Percentiles rank a stretch among this genome's conserved stretches.
Evolutionary conservation across 768 basidiomycete genomes (phyloP).

Genomic region (Pleurotus cornucopiae): DNA sequence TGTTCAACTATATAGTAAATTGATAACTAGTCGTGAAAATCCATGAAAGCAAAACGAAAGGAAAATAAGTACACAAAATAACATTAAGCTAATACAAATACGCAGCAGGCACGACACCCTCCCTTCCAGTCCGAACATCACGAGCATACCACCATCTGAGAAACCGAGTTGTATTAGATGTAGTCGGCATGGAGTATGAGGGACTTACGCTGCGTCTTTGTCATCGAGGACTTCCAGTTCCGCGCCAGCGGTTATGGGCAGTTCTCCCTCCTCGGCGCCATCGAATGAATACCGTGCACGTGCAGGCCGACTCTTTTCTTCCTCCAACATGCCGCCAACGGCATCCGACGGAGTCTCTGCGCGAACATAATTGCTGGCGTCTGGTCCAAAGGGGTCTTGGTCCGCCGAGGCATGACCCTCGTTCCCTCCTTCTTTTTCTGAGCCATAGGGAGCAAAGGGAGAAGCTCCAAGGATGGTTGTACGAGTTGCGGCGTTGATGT

Average conservation of each 20-base stretch:
- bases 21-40: not conserved
- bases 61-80: conserved; percentile 8
- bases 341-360: conserved; percentile 81
- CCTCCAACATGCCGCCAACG: conserved; percentile 60
- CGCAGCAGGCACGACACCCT: conserved; percentile 89
- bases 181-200: not conserved
- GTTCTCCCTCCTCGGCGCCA: conserved; percentile 73
- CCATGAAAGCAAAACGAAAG: conserved; percentile 1
- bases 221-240: conserved; percentile 79
- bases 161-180: conserved; percentile 9
- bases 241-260: conserved; percentile 61
- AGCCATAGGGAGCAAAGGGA: conserved; percentile 31
- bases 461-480: conserved; percentile 69
- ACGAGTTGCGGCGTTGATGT: conserved; percentile 87
- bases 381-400: conserved; percentile 64
- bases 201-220: conserved; percentile 69
- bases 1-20: too few relatives aligned
- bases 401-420: conserved; percentile 19
- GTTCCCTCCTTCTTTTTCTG: conserved; percentile 57
- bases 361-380: conserved; percentile 73
- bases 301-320: conserved; percentile 70
- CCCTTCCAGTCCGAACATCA: conserved; percentile 70
- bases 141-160: conserved; percentile 92
- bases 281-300: conserved; percentile 84
- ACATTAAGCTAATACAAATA: conserved; percentile 68